phyloP scores from a whole-genome alignment of 768 basidiomycete genomes.

The Boletus subparvulus region DNA sequence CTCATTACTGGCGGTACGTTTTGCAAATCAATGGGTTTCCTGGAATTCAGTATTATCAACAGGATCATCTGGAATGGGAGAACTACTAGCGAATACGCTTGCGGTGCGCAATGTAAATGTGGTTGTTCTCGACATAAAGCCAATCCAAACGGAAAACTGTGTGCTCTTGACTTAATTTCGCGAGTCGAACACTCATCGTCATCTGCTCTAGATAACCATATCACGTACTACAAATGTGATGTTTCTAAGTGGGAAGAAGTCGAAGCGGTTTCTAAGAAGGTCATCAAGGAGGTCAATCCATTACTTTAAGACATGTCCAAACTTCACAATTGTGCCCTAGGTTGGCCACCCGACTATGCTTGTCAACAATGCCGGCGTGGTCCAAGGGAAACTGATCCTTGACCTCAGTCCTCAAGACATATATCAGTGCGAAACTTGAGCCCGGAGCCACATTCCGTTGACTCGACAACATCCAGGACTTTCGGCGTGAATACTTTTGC shows the following conservation, averaged over 20 bases:
- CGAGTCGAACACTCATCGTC: neutral
- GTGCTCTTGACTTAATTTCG: slow-evolving; percentile 18
- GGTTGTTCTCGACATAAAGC: slow-evolving; percentile 82
- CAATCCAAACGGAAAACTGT: slow-evolving; percentile 78
- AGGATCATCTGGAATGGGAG: slow-evolving; percentile 91
- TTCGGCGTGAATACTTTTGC: slow-evolving; percentile 85
- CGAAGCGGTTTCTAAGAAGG: slow-evolving; percentile 63
- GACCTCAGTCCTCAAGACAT: slow-evolving; percentile 80
- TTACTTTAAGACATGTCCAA: neutral
- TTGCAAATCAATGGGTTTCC: neutral
- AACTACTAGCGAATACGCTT: slow-evolving; percentile 82
- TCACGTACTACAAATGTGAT: slow-evolving; percentile 87
- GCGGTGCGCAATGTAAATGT: slow-evolving; percentile 80
- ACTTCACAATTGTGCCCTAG: slow-evolving; percentile 37
- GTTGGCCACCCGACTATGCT: slow-evolving; percentile 87
- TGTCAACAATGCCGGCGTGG: slow-evolving; percentile 94
- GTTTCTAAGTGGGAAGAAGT: slow-evolving; percentile 89
- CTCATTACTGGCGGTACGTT: slow-evolving; percentile 86
- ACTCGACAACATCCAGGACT: slow-evolving; percentile 51
- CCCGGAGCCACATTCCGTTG: neutral
- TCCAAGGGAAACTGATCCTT: slow-evolving; percentile 82
- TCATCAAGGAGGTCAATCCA: slow-evolving; percentile 69
- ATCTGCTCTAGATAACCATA: slow-evolving; percentile 53
- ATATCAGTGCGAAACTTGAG: slow-evolving; percentile 76
- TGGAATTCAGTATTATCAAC: neutral